A percentile compares a stretch with the other conserved stretches of the same genome.
Evolutionary conservation across 305 asterid genomes (phyloP).

Genomic region (Solanum hybrid): DNA sequence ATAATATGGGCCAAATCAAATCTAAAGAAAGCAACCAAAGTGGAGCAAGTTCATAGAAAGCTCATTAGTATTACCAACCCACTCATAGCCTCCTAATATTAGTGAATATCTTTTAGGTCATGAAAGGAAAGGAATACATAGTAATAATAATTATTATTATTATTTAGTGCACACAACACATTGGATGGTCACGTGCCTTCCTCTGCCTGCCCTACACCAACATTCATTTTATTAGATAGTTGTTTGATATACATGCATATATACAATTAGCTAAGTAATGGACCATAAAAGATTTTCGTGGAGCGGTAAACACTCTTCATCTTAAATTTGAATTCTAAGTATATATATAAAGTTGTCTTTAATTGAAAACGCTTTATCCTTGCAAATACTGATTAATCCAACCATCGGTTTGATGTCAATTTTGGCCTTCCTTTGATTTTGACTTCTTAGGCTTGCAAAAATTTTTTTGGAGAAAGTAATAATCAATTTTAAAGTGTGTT

Average conservation of each 20-base stretch:
- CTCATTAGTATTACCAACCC: not conserved
- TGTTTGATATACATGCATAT: not conserved
- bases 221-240: not conserved
- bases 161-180: not conserved
- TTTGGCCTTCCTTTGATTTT: not conserved
- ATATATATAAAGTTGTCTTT: not conserved
- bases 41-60: not conserved
- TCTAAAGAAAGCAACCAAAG: not conserved
- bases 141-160: not conserved
- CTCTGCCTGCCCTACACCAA: not conserved
- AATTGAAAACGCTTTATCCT: not conserved
- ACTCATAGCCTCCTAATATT: not conserved
- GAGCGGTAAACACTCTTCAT: not conserved
- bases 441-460: not conserved
- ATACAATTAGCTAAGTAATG: not conserved
- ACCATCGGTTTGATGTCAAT: not conserved
- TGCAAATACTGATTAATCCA: not conserved
- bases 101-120: not conserved
- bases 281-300: not conserved
- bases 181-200: not conserved
- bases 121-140: not conserved
- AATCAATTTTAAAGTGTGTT: not conserved
- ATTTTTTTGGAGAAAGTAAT: accelerated
- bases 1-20: not conserved
- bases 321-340: not conserved